phyloP scores from a whole-genome alignment of 148 eudicot genomes.

The Silene latifolia region DNA sequence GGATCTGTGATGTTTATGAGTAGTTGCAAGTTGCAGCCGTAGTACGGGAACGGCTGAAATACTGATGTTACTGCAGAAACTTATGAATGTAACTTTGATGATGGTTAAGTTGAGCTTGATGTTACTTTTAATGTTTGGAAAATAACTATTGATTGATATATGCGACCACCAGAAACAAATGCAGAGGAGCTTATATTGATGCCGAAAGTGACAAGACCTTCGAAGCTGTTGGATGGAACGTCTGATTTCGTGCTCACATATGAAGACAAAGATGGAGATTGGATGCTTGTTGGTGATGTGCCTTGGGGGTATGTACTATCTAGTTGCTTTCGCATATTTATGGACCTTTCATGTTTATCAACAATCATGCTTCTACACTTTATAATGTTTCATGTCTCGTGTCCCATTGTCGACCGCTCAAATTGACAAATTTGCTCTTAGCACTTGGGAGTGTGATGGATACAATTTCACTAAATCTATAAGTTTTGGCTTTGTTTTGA shows the following conservation, averaged over 20 bases:
- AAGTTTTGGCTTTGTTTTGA: too few species aligned
- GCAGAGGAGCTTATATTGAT: constrained; percentile 40
- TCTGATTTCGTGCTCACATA: constrained; percentile 91
- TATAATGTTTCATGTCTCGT: not conserved
- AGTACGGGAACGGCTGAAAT: not conserved
- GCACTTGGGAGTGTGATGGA: too few species aligned
- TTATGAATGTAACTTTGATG: not conserved
- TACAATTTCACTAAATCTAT: too few species aligned
- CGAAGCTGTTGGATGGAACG: constrained; percentile 63
- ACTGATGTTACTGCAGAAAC: not conserved
- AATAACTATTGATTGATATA: not conserved
- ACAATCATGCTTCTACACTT: not conserved
- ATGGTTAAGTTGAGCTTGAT: not conserved
- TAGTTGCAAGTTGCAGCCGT: too few species aligned
- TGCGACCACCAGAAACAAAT: constrained; percentile 38
- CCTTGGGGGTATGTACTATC: constrained; percentile 71
- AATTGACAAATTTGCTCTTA: not conserved
- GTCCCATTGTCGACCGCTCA: not conserved
- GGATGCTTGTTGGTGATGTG: constrained; percentile 99
- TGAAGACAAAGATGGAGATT: constrained; percentile 94
- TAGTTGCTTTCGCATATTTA: not conserved
- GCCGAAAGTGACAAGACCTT: constrained; percentile 40
- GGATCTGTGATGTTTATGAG: not conserved
- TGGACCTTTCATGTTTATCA: not conserved
- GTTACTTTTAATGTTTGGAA: not conserved